Evolutionary conservation across 257 asterid species (phyloP), one percentile per base, ranked within the genome.

Genomic region (Capsicum chinense): DNA sequence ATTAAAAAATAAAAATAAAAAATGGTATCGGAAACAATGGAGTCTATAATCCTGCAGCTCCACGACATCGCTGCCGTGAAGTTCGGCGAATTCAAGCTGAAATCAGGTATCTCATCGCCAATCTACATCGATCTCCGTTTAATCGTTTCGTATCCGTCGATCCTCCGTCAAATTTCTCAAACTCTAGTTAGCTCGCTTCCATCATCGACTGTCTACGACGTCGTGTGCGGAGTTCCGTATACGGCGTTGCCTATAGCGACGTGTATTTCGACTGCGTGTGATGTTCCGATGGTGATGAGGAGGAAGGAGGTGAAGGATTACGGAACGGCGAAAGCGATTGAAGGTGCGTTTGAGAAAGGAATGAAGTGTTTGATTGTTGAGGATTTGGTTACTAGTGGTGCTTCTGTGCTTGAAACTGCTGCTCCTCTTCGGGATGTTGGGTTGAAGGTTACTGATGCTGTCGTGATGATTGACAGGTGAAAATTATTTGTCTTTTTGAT

Each of bases 221-320:
- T 93, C 83, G 91, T 96, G 2, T 96, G 99, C 79, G 99, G 98
- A 50, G 99, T 96, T 0, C 98, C 99, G 26, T 96, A 96, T 92
- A 93, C 99, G 37, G 99, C 99, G 14, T 92, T 96, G 39, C 99
- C 98, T 63, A 96, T 96, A 14, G 98, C 99, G 80, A 93, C 99
- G 79, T 90, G 97, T 89, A 86, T 96, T 17, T 96, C 99, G 9
- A 83, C 90, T 52, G 56, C 91, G 0, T 83, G 92, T 12, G 83
- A 93, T 13, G 84, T 92, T 9, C 98, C 99, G 50, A 96, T 96
- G 99, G 82, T 96, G 67, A 96, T 96, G 99, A 90, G 98, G 85
- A 93, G 98, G 50, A 96, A 96, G 87, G 99, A 96, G 94, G 92
- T 96, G 12, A 96, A 96, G 88, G 98, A 93, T 73, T 94, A 96